Percentiles rank a stretch among this genome's conserved stretches.
These are phyloP conservation scores for Lolium multiflorum DNA, from an alignment of 176 grass and related monocot species.

Conservation along the genomic window DNA sequence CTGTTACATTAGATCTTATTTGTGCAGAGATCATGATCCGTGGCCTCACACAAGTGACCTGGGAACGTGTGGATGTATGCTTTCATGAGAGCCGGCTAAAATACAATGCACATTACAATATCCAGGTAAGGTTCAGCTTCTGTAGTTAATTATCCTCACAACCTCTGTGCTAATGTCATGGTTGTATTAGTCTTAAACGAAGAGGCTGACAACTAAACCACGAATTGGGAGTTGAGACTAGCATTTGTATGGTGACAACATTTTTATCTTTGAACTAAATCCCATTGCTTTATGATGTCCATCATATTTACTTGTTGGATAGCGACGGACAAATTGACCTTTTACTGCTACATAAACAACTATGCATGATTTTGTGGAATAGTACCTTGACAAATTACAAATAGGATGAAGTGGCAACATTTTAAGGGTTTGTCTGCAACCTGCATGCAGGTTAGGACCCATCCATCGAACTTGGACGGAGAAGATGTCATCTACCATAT, in stretches of 20 bases:
- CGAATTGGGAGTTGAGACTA: background rate
- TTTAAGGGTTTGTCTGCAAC: background rate
- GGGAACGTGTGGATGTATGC: constrained; percentile 96
- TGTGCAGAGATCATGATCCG: constrained; percentile 79
- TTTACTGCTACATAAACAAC: background rate
- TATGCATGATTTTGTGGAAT: background rate
- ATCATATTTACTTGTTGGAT: background rate
- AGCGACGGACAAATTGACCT: background rate
- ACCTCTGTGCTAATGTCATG: background rate
- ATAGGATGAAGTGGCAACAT: background rate
- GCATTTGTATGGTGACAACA: background rate
- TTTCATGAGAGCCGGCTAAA: constrained; percentile 79
- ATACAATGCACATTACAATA: constrained; percentile 90
- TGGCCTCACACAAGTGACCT: constrained; percentile 81
- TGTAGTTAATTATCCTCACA: background rate
- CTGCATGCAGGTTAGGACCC: constrained; percentile 70
- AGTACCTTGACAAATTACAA: background rate
- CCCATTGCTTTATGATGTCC: background rate
- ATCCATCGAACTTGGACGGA: constrained; percentile 75
- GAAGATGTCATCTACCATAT: constrained; percentile 93
- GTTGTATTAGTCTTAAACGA: background rate
- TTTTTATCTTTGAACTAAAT: background rate
- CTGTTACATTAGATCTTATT: background rate
- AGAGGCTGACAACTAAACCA: background rate
- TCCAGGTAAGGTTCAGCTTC: constrained; percentile 58